A percentile compares a stretch with the other conserved stretches of the same genome.
These are phyloP conservation scores for Sclerotinia borealis DNA, from an alignment of 2,329 filamentous ascomycete species.

Conservation along the genomic window DNA sequence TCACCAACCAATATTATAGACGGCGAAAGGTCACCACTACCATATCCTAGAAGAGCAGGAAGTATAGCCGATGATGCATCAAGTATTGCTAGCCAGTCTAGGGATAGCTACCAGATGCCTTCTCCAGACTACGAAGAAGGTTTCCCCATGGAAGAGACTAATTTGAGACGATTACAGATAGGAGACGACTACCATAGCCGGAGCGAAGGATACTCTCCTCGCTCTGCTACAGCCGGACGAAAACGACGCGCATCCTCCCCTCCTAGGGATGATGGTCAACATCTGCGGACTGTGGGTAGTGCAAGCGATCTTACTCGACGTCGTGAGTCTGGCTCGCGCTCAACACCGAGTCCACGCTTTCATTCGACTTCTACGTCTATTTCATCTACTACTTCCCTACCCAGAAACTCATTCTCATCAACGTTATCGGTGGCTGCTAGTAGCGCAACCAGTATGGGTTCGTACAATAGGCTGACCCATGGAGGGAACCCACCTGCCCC, in stretches of 20 bases:
- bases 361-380: constrained; percentile 53
- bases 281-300: constrained; percentile 31
- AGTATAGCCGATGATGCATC: constrained; percentile 42
- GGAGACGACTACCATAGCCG: constrained; percentile 41
- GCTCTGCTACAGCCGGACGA: constrained; percentile 41
- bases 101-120: constrained; percentile 54
- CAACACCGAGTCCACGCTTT: constrained; percentile 48
- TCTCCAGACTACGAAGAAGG: constrained; percentile 36
- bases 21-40: constrained; percentile 28
- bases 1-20: constrained; percentile 30
- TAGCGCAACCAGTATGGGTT: constrained; percentile 59
- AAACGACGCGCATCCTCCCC: constrained; percentile 59
- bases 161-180: constrained; percentile 45
- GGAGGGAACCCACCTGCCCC: constrained; percentile 46
- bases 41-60: constrained; percentile 38
- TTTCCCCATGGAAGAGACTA: constrained; percentile 48
- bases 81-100: constrained; percentile 44
- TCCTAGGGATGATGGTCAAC: constrained; percentile 44
- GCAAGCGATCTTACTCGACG: constrained; percentile 32
- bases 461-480: constrained; percentile 55
- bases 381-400: constrained; percentile 58
- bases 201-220: constrained; percentile 27
- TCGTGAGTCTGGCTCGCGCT: constrained; percentile 46
- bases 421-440: constrained; percentile 53
- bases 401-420: constrained; percentile 58